Evolutionary conservation across 345 rosid species (phyloP).

Genomic region (Eucalyptus pauciflora): DNA sequence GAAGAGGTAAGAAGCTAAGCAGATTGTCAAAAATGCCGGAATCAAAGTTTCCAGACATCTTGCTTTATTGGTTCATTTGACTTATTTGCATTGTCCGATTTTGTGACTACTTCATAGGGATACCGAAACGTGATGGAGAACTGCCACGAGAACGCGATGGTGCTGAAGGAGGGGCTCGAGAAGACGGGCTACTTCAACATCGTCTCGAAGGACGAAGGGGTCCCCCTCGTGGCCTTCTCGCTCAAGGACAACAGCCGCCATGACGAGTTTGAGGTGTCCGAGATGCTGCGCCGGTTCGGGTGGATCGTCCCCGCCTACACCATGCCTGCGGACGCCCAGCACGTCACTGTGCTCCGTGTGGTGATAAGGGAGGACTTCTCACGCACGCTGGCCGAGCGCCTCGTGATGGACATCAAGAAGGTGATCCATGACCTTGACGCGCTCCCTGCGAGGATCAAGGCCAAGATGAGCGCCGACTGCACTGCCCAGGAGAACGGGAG

Average conservation of each 20-base stretch:
- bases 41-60: not conserved
- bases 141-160: slow-evolving; percentile 59
- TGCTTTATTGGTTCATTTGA: not conserved
- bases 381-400: slow-evolving; percentile 80
- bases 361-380: slow-evolving; percentile 93
- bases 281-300: slow-evolving; percentile 76
- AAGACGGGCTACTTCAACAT: slow-evolving; percentile 62
- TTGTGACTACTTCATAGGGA: slow-evolving; percentile 15
- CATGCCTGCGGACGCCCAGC: slow-evolving; percentile 88
- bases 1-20: slow-evolving; percentile 32
- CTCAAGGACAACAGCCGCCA: slow-evolving; percentile 60
- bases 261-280: slow-evolving; percentile 69
- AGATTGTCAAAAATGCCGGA: not conserved
- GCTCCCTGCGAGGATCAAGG: slow-evolving; percentile 38
- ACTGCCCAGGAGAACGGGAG: not conserved
- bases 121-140: slow-evolving; percentile 90
- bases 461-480: slow-evolving; percentile 14
- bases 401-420: slow-evolving; percentile 59
- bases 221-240: slow-evolving; percentile 85
- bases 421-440: slow-evolving; percentile 68
- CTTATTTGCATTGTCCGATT: not conserved
- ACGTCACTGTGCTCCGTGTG: slow-evolving; percentile 81
- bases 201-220: slow-evolving; percentile 79
- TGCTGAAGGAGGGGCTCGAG: slow-evolving; percentile 66
- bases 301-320: slow-evolving; percentile 95